phyloP scores from a whole-genome alignment of 441 rosid species.

The Pelargonium citronellum region DNA sequence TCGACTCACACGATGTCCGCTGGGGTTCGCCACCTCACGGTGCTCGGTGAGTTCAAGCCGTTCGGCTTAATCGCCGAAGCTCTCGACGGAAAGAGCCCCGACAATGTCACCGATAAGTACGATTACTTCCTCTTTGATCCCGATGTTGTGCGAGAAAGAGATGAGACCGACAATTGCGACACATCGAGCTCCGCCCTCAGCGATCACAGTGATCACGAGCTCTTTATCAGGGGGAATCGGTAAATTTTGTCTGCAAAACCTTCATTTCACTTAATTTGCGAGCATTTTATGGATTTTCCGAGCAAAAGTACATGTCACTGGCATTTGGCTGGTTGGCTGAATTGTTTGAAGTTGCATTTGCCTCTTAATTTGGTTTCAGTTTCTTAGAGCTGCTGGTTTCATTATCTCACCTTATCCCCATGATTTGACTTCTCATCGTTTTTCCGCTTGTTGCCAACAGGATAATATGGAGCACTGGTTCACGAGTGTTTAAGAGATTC shows the following conservation, averaged over 20 bases:
- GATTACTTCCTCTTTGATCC: conserved; percentile 83
- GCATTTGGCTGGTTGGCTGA: not conserved
- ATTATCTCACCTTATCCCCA: not conserved
- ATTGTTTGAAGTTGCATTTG: not conserved
- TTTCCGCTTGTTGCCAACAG: conserved; percentile 30
- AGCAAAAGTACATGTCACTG: not conserved
- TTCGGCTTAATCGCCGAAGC: conserved; percentile 85
- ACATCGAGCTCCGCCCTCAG: conserved; percentile 33
- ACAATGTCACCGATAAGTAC: conserved; percentile 39
- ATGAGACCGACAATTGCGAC: conserved; percentile 33
- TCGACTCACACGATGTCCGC: conserved; percentile 37
- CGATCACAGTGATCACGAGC: conserved; percentile 65
- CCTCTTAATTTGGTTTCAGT: not conserved
- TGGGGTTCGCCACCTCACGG: conserved; percentile 62
- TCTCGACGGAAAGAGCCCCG: conserved; percentile 60
- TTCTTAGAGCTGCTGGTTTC: not conserved
- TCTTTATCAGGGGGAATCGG: conserved; percentile 80
- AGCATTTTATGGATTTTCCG: not conserved
- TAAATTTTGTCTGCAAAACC: conserved; percentile 19
- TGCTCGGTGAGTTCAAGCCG: conserved; percentile 93
- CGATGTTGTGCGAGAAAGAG: conserved; percentile 42
- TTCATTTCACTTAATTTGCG: not conserved
- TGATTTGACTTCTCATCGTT: not conserved
- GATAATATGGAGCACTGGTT: conserved; percentile 75
- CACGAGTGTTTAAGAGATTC: conserved; percentile 77